Conservation (phyloP, 441 rosid species). For the Daphne laureola region DNA sequence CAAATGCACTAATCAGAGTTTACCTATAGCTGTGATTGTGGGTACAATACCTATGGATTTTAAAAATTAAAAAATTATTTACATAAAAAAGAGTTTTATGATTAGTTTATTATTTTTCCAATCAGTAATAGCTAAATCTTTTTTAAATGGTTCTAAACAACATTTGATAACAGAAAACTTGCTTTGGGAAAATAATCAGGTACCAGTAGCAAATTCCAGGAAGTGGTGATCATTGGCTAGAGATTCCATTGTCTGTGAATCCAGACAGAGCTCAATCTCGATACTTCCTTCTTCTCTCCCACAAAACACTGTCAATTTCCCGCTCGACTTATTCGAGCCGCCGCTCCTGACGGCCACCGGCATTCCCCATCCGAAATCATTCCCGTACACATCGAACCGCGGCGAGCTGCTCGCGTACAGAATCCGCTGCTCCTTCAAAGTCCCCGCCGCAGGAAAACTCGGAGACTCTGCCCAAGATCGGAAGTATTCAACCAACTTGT, state of each 20-base stretch:
- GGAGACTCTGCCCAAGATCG: conserved; percentile 15
- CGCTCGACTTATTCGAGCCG: conserved; percentile 2
- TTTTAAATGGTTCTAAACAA: too few species aligned
- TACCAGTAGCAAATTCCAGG: conserved; percentile 1
- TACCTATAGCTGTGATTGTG: too few species aligned
- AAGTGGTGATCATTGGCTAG: conserved; percentile 5
- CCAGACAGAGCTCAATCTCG: conserved; percentile 11
- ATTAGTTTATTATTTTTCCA: too few species aligned
- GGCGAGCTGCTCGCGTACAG: conserved; percentile 23
- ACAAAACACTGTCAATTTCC: background rate
- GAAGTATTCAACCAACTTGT: conserved; percentile 1
- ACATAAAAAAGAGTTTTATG: too few species aligned
- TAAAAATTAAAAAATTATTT: too few species aligned
- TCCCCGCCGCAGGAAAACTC: background rate
- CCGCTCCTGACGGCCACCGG: conserved; percentile 23
- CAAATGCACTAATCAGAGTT: too few species aligned
- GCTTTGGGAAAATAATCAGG: background rate
- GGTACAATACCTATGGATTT: too few species aligned
- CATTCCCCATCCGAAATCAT: conserved; percentile 45
- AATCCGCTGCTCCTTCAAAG: background rate
- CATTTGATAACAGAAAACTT: too few species aligned
- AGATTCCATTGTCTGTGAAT: background rate
- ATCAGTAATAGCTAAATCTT: too few species aligned
- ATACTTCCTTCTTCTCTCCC: conserved; percentile 11
- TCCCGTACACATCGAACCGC: conserved; percentile 26